Conservation (phyloP, 805 yeast species). For the Priceomyces medius region DNA sequence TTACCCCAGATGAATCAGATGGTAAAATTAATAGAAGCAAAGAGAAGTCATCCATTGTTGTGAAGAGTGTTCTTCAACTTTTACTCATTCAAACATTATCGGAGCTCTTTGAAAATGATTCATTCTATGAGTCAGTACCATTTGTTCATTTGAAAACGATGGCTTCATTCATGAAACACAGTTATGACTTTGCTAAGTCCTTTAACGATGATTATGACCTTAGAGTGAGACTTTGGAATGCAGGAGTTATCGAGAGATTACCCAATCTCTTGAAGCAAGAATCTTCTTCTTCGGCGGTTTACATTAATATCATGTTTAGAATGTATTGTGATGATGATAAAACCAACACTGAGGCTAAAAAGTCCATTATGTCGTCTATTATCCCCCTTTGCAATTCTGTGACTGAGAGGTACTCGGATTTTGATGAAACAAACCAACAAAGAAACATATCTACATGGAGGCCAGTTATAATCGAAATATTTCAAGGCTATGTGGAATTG, state of each 20-base stretch:
- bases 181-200: slow-evolving; percentile 79
- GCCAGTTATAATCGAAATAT: slow-evolving; percentile 87
- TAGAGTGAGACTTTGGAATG: slow-evolving; percentile 85
- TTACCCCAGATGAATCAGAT: slow-evolving; percentile 30
- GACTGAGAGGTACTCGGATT: slow-evolving; percentile 62
- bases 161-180: slow-evolving; percentile 57
- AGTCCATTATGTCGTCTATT: slow-evolving; percentile 50
- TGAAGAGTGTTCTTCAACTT: slow-evolving; percentile 87
- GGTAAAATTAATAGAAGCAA: slow-evolving; percentile 43
- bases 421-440: slow-evolving; percentile 76
- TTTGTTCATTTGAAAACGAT: slow-evolving; percentile 59
- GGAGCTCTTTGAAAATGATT: slow-evolving; percentile 71
- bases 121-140: slow-evolving; percentile 69
- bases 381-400: slow-evolving; percentile 70
- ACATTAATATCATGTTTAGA: slow-evolving; percentile 74
- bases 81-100: slow-evolving; percentile 83
- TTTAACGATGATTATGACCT: slow-evolving; percentile 89
- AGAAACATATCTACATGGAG: slow-evolving; percentile 83
- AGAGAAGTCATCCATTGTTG: slow-evolving; percentile 75
- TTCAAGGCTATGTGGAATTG: slow-evolving; percentile 77
- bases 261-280: slow-evolving; percentile 94
- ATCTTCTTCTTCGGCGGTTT: slow-evolving; percentile 84
- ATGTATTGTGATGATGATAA: slow-evolving; percentile 68
- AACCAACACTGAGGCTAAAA: slow-evolving; percentile 46
- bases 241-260: slow-evolving; percentile 86